These are phyloP conservation scores for Yamadazyma paraphyllophila DNA, from an alignment of 805 yeast genomes.

Conservation along the genomic window DNA sequence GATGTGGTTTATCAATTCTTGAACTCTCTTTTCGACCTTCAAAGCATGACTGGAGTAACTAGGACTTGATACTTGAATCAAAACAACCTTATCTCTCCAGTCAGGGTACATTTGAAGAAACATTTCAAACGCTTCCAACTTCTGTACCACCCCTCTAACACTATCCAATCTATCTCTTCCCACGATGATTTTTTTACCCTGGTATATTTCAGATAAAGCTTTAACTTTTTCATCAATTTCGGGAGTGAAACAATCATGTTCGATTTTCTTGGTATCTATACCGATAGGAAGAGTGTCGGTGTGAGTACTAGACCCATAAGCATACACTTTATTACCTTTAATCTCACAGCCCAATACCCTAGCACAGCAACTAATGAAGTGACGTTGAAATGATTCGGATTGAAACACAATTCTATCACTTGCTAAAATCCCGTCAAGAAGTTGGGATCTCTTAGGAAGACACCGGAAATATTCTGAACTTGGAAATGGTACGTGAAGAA, in stretches of 20 bases:
- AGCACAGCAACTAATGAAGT: conserved; percentile 86
- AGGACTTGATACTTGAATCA: conserved; percentile 90
- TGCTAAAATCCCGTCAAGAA: conserved; percentile 90
- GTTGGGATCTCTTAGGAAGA: conserved; percentile 73
- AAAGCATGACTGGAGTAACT: conserved; percentile 53
- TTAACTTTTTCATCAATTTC: conserved; percentile 60
- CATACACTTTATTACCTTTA: conserved; percentile 52
- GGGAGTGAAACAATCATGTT: conserved; percentile 53
- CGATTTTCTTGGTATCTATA: conserved; percentile 70
- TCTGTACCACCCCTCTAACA: conserved; percentile 92
- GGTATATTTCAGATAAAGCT: conserved; percentile 62
- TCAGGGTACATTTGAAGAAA: conserved; percentile 90
- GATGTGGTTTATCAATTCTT: conserved; percentile 77
- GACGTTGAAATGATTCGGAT: conserved; percentile 80
- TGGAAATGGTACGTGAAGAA: conserved; percentile 91
- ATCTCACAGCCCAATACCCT: conserved; percentile 83
- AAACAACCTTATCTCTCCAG: conserved; percentile 81
- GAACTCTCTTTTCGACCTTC: conserved; percentile 74
- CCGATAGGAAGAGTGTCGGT: conserved; percentile 86
- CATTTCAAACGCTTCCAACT: conserved; percentile 84
- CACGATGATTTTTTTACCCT: conserved; percentile 72
- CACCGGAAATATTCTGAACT: conserved; percentile 92
- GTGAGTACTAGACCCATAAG: conserved; percentile 74
- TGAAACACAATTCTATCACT: conserved; percentile 86
- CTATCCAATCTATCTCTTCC: conserved; percentile 93